Conservation (phyloP, 2,329 filamentous ascomycete species). For the Pyricularia grisea region DNA sequence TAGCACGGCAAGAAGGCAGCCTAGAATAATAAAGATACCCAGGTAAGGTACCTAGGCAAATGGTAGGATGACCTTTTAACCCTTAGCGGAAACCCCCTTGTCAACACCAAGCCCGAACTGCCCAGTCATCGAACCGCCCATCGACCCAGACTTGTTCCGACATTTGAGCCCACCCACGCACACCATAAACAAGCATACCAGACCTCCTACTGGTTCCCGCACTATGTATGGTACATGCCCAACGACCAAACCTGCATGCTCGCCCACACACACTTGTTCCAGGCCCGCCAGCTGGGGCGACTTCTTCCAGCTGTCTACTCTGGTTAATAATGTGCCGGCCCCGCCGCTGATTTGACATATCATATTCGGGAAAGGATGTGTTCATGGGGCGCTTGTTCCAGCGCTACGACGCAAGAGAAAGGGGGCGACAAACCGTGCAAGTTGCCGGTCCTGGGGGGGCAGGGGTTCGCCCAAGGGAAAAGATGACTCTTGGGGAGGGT, state of each 20-base stretch:
- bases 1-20: neutral
- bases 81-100: neutral
- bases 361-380: neutral
- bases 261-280: neutral
- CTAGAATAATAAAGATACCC: too few relatives aligned
- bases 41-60: too few relatives aligned
- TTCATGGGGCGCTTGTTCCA: neutral
- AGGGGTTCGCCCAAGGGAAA: neutral
- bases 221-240: too few relatives aligned
- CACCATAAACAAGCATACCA: neutral
- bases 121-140: neutral
- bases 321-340: neutral
- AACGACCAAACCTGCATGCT: neutral
- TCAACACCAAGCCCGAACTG: neutral
- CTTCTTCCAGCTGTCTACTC: neutral
- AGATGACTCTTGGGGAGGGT: neutral
- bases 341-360: neutral
- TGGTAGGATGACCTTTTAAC: neutral
- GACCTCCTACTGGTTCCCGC: neutral
- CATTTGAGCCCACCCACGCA: neutral
- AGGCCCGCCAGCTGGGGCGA: neutral
- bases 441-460: neutral
- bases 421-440: neutral
- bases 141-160: neutral
- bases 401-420: neutral